These are phyloP conservation scores for Patellifolia procumbens DNA, from an alignment of 179 eudicot genomes.

Conservation along the genomic window DNA sequence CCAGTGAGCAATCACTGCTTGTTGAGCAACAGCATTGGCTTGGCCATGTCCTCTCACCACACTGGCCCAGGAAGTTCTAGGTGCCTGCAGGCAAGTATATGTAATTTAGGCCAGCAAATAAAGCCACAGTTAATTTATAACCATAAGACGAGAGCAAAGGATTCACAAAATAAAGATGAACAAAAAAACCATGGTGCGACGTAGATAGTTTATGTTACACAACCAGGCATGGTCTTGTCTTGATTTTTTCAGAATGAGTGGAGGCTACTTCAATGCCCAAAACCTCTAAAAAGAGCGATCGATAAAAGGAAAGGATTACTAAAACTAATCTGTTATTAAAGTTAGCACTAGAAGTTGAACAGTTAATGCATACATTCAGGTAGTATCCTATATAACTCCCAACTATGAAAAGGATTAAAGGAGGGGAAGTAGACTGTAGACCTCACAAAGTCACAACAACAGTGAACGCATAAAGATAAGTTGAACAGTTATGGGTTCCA, in stretches of 20 bases:
- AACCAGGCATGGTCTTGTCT: background rate
- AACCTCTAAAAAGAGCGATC: background rate
- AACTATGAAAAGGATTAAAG: background rate
- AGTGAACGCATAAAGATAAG: no score
- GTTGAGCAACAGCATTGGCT: conserved; percentile 79
- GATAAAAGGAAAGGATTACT: background rate
- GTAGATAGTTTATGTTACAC: background rate
- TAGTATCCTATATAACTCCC: no score
- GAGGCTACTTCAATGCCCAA: background rate
- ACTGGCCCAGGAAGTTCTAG: conserved; percentile 74
- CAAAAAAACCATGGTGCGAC: no score
- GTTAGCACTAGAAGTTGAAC: background rate
- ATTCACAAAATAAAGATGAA: no score
- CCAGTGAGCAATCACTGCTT: conserved; percentile 89
- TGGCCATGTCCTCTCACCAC: conserved; percentile 74
- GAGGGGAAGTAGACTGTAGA: no score
- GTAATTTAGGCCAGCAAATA: no score
- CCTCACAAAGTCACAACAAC: background rate
- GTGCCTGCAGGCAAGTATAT: conserved; percentile 64
- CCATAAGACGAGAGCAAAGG: no score
- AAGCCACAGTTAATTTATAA: no score
- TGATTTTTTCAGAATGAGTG: background rate
- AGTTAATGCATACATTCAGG: background rate
- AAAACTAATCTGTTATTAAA: background rate
- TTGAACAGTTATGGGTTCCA: no score